Evolutionary conservation across 495 filamentous ascomycete species (phyloP), one percentile per base, ranked within the genome.

Genomic region (Annulohypoxylon bovei): DNA sequence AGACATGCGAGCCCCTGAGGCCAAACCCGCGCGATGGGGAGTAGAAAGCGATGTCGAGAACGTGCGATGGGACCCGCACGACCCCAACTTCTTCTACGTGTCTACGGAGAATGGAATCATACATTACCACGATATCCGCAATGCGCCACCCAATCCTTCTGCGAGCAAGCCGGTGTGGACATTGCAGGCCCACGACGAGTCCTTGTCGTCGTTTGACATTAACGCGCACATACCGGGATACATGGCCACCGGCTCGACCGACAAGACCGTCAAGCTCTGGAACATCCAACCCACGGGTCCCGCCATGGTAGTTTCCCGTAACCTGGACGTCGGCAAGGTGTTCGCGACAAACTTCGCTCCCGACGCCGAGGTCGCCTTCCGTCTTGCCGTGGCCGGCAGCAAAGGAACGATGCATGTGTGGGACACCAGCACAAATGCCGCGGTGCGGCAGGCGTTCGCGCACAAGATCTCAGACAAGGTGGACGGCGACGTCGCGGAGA

Each of bases 211-310:
- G n/a, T 97, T 99, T 75, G 95, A 97, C 77, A 87, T 97, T 78
- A 97, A 97, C 80, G 84, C 90, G 1, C 80, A 87, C 37, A 92
- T 99, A 62, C 95, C 95, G 1, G 95, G 95, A 7, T 97, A 93
- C 84, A 83, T 99, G 72, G 96, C 87, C 3, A 98, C 95, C 6
- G 95, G 93, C 1, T 97, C 93, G 1, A 91, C 90, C 11, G 95
- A 98, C 81, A 95, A 93, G 85, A 89, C 90, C 22, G 93, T 98
- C 47, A 99, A 99, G 85, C 84, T 99, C 46, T 99, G 95, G 95
- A 97, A 97, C 76, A 88, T 97, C 60, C 86, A 89, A 65, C 75
- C 91, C n/a, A 82, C 85, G 40, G 89, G 89, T 0, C 95, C 94
- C 3, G 90, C 88, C 65, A 92, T 99, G 87, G 93, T 99, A 0